Percentiles rank a stretch among this genome's conserved stretches.
These are phyloP conservation scores for Cudoniella acicularis DNA, from an alignment of 495 filamentous ascomycete species.

Conservation along the genomic window DNA sequence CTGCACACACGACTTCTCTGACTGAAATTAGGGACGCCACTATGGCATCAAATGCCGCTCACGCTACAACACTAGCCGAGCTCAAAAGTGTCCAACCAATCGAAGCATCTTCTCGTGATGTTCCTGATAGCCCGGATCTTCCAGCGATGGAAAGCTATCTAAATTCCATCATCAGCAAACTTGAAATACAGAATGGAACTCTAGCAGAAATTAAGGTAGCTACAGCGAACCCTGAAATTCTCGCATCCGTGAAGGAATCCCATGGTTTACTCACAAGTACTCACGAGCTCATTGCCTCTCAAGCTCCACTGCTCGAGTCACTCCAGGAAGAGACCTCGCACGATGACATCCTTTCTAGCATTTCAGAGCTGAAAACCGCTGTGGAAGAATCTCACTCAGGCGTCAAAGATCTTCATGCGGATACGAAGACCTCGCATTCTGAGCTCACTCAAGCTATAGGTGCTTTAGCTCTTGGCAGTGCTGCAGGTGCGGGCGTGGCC, in stretches of 20 bases:
- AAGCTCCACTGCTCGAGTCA: conserved; percentile 11
- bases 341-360: conserved; percentile 17
- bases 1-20: conserved; percentile 2
- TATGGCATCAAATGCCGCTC: neutral
- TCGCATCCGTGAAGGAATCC: conserved; percentile 6
- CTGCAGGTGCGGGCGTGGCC: conserved; percentile 12
- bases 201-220: conserved; percentile 15
- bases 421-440: conserved; percentile 14
- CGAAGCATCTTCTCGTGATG: neutral
- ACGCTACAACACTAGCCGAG: conserved; percentile 3
- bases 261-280: neutral
- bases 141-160: conserved; percentile 14
- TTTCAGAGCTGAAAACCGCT: conserved; percentile 16
- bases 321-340: conserved; percentile 10
- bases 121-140: conserved; percentile 10
- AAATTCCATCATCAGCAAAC: conserved; percentile 14
- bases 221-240: conserved; percentile 4
- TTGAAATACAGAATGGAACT: conserved; percentile 12
- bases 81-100: neutral
- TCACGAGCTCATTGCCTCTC: conserved; percentile 15
- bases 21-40: neutral
- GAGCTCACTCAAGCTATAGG: conserved; percentile 7
- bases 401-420: conserved; percentile 18
- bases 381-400: conserved; percentile 17
- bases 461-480: conserved; percentile 12